A percentile compares a stretch with the other conserved stretches of the same genome.
Conservation (phyloP, 352 stramenopile species). For the Phytophthora aleatoria region DNA sequence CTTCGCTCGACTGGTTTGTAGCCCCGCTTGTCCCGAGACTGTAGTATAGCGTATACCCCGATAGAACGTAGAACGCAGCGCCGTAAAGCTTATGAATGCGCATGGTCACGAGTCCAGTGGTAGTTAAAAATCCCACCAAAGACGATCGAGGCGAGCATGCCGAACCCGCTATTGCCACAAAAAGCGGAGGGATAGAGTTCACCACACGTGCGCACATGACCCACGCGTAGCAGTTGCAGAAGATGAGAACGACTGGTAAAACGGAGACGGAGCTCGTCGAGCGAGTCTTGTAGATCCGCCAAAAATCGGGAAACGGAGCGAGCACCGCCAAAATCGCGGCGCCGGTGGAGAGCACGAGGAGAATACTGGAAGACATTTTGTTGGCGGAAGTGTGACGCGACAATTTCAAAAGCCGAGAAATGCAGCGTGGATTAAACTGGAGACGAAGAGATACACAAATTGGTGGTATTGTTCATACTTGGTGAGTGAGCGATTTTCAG, state of each 20-base stretch:
- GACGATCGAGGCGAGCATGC: slow-evolving; percentile 32
- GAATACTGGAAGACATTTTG: neutral
- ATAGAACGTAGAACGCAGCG: slow-evolving; percentile 7
- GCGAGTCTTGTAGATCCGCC: slow-evolving; percentile 51
- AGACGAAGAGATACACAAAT: neutral
- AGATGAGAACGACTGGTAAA: slow-evolving; percentile 53
- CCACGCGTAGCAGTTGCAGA: slow-evolving; percentile 59
- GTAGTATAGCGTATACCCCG: slow-evolving; percentile 16
- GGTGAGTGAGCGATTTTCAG: neutral
- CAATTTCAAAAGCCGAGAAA: neutral
- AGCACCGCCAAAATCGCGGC: slow-evolving; percentile 57
- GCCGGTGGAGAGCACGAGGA: slow-evolving; percentile 43
- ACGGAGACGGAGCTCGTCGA: slow-evolving; percentile 43
- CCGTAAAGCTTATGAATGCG: slow-evolving; percentile 33
- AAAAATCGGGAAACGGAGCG: slow-evolving; percentile 53
- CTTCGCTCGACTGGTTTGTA: slow-evolving; percentile 14
- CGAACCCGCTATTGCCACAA: slow-evolving; percentile 22
- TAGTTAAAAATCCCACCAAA: slow-evolving; percentile 43
- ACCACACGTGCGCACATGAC: slow-evolving; percentile 30
- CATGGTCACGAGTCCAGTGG: slow-evolving; percentile 35
- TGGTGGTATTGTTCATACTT: neutral
- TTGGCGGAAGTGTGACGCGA: neutral
- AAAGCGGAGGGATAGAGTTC: slow-evolving; percentile 31
- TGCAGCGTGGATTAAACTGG: neutral
- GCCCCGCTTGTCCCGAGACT: slow-evolving; percentile 18